Evolutionary conservation across 345 rosid genomes (phyloP), one percentile per base, ranked within the genome.

Genomic region (Carallia pectinifolia): DNA sequence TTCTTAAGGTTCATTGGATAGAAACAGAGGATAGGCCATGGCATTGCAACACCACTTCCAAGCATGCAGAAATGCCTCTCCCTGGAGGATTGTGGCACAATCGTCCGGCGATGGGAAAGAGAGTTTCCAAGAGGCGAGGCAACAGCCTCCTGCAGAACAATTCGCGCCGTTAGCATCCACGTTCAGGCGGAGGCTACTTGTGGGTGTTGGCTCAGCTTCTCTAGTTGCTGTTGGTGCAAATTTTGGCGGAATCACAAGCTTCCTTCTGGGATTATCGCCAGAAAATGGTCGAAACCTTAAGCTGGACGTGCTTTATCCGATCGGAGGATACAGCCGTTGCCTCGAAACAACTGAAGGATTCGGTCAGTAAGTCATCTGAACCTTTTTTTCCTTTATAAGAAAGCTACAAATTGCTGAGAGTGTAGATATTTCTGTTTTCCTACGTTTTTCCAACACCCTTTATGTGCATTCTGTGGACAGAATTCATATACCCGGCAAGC

Each of bases 231-330:
- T 86, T 4, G 99, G 99, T 10, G 97, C 99, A 12, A 86, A 95
- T 73, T 95, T 92, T 64, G 86, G 81, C 58, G 93, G 96, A 70
- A 58, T 86, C 58, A 92, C 97, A 0, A 95, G 97, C 74, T 86
- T 74, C n/a, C 55, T 95, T 16, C 92, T 95, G 0, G 89, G 96
- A 8, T 82, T 90, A 8, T 86, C 85, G 3, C 96, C 99, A 9
- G 90, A 79, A 53, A 76, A 39, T 17, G 92, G 96, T 36, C 76
- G 88, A 69, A 79, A 73, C 71, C 78, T 92, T 30, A 89, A 90
- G 84, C 85, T 95, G 27, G 99, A 92, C 54, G 90, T 89, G 62
- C 73, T 95, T 40, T 95, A 90, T 84, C 96, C 94, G 0, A 85
- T 92, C 40, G 66, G 64, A 54, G 97, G 99, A 53, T 92, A 83